These are phyloP conservation scores for Prunella vulgaris DNA, from an alignment of 257 asterid species.

Conservation along the genomic window DNA sequence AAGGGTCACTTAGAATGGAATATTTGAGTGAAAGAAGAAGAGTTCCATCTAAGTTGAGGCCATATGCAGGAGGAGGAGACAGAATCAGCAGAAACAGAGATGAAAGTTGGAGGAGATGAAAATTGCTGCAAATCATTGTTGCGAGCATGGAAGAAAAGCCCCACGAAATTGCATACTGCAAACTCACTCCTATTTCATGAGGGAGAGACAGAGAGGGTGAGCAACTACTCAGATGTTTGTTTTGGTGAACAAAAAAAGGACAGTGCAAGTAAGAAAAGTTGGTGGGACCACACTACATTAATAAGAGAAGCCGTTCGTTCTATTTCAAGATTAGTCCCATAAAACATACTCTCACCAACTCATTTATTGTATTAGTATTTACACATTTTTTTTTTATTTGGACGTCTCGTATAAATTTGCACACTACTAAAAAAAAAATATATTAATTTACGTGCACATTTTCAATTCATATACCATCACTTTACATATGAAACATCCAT, in stretches of 20 bases:
- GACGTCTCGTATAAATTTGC: no score
- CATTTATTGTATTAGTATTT: no score
- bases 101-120: conserved; percentile 12
- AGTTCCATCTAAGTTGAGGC: conserved; percentile 76
- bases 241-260: conserved; percentile 59
- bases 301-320: neutral
- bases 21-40: conserved; percentile 82
- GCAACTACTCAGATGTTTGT: conserved; percentile 53
- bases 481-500: no score
- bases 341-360: no score
- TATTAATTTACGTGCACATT: no score
- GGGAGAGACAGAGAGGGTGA: conserved; percentile 38
- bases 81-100: conserved; percentile 32
- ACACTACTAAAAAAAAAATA: no score
- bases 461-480: no score
- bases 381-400: no score
- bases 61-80: conserved; percentile 38
- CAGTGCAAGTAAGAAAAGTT: conserved; percentile 21
- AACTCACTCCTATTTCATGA: conserved; percentile 23
- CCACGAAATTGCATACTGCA: conserved; percentile 15
- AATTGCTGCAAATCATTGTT: conserved; percentile 29
- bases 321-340: neutral
- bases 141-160: conserved; percentile 18
- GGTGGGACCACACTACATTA: conserved; percentile 8
- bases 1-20: conserved; percentile 70